These are phyloP conservation scores for Xylaria intraflava DNA, from an alignment of 495 filamentous ascomycete genomes.

Conservation along the genomic window DNA sequence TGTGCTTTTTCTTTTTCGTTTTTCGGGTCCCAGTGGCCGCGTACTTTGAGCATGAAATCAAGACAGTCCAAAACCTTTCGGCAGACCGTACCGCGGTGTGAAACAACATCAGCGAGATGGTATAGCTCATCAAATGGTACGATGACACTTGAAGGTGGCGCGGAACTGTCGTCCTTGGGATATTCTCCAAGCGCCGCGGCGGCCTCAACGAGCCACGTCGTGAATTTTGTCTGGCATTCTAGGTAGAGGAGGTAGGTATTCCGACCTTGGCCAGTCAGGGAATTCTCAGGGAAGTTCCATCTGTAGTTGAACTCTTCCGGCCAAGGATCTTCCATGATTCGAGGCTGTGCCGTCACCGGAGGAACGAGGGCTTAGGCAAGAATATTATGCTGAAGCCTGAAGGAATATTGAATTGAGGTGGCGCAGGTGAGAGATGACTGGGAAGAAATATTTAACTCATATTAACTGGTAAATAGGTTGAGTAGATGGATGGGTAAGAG, in stretches of 20 bases:
- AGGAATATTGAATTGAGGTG: neutral
- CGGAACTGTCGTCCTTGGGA: neutral
- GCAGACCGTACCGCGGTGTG: neutral
- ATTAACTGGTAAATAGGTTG: neutral
- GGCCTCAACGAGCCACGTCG: neutral
- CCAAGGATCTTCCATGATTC: neutral
- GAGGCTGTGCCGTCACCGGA: neutral
- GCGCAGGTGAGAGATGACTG: neutral
- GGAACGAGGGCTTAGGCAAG: neutral
- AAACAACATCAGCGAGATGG: neutral
- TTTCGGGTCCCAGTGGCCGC: neutral
- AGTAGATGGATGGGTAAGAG: neutral
- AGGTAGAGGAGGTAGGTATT: neutral
- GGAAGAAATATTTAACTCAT: too few relatives aligned
- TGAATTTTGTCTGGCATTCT: neutral
- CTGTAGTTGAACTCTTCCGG: neutral
- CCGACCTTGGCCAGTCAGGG: neutral
- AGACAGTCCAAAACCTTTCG: neutral
- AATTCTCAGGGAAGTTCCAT: neutral
- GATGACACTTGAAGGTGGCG: too few relatives aligned
- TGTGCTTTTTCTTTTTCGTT: neutral
- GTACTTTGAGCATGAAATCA: neutral
- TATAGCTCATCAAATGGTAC: neutral
- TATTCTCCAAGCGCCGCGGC: neutral
- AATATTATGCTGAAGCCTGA: neutral